Base-by-base conservation (phyloP, 129 eudicot species). In the Saposhnikovia divaricata region DNA sequence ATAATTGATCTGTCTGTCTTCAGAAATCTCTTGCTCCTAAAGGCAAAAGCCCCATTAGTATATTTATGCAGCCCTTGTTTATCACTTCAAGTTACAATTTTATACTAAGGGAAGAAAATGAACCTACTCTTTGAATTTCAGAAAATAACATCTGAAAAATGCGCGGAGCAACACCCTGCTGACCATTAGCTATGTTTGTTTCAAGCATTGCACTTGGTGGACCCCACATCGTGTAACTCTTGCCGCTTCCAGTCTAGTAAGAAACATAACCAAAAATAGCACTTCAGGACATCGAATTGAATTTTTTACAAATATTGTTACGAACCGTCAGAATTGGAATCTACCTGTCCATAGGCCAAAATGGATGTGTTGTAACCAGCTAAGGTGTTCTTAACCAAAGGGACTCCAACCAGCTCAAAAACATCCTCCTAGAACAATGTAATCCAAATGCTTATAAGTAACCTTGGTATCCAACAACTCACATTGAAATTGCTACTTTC, bases 191-290 rank as follows among this genome's bases (percentile, higher is more conserved):
- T 31, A 88, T 81, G 61, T 89, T 92, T 78, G 81, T 86, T 74
- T 90, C 99, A 82, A 95, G 89, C 97, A 95, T 95, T 55, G 99
- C 93, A 66, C 96, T 96, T 37, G 89, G 99, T 2, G 96, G 99
- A 74, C 99, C 99, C 99, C 99, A 96, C 88, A 96, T 80, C 45
- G 97, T 92, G 91, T 90, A 96, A 39, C 98, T 90, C 84, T 96
- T 96, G 48, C 99, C 98, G 83, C 98, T 90, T 75, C 98, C 99
- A 76, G 98, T 89, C 99, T 96, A 79, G 59, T 63, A 83, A 61
- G 9, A 68, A 80, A 90, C 40, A 39, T 51, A 57, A 5, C 27
- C 50, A 63, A 81, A 73, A 42, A 8, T n/a, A 71, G 13, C 37
- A 50, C 38, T 69, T 81, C 72, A 74, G 7, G 15, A 57, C 44